phyloP scores from a whole-genome alignment of 1,284 basidiomycete genomes.

The Papiliotrema laurentii region DNA sequence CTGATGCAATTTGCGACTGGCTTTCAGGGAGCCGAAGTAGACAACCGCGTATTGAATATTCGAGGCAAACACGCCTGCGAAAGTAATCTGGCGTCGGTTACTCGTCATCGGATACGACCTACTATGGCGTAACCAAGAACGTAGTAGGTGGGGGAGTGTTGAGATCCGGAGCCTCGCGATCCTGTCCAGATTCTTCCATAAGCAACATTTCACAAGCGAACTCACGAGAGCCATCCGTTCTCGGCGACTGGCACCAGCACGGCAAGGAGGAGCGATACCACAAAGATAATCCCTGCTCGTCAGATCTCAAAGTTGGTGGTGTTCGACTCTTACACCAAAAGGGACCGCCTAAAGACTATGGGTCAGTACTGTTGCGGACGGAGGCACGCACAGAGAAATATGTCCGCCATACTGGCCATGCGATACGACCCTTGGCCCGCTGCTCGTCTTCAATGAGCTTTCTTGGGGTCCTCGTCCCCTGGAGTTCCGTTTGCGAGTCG shows the following conservation, averaged over 20 bases:
- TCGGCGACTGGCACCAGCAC: constrained; percentile 71
- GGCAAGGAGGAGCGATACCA: constrained; percentile 57
- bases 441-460: constrained; percentile 89
- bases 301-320: constrained; percentile 48
- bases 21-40: constrained; percentile 63
- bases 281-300: constrained; percentile 58
- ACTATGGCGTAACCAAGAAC: constrained; percentile 66
- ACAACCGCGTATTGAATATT: constrained; percentile 42
- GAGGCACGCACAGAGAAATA: constrained; percentile 61
- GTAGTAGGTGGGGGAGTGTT: constrained; percentile 63
- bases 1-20: constrained; percentile 66
- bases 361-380: background rate
- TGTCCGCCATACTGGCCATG: constrained; percentile 69
- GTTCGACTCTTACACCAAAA: constrained; percentile 62
- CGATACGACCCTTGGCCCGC: constrained; percentile 75
- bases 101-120: constrained; percentile 6
- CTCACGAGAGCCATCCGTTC: constrained; percentile 74
- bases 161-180: constrained; percentile 11
- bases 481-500: constrained; percentile 27
- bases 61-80: constrained; percentile 34
- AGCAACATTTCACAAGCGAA: constrained; percentile 1
- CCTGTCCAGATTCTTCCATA: constrained; percentile 30
- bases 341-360: constrained; percentile 32
- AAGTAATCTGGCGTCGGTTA: constrained; percentile 26
- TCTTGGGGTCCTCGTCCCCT: constrained; percentile 59